Evolutionary conservation across 345 rosid genomes (phyloP).

Genomic region (Sisymbrium irio): DNA sequence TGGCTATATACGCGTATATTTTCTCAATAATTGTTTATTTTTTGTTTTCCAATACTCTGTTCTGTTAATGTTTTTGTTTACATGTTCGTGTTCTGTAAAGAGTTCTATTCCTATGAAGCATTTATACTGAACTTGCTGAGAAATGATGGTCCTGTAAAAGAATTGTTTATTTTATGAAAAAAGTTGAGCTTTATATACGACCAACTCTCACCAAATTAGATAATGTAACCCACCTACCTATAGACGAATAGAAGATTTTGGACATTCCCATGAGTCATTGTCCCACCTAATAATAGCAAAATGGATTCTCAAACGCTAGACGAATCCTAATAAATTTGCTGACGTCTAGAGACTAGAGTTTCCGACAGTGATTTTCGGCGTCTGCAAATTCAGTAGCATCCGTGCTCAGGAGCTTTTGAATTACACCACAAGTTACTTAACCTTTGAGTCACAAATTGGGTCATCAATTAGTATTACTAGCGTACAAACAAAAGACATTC

Average conservation of each 20-base stretch:
- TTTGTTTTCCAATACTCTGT: background rate
- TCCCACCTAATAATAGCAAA: constrained; percentile 20
- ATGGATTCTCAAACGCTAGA: background rate
- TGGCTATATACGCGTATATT: background rate
- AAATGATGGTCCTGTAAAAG: background rate
- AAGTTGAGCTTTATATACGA: background rate
- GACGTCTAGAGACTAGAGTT: background rate
- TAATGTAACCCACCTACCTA: background rate
- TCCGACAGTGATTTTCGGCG: background rate
- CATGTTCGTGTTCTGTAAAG: background rate
- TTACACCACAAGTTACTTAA: background rate
- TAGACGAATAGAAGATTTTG: background rate
- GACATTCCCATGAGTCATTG: background rate
- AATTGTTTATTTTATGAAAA: background rate
- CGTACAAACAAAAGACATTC: background rate
- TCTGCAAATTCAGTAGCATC: background rate
- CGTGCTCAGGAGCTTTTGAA: background rate
- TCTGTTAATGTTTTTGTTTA: background rate
- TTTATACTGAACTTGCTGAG: background rate
- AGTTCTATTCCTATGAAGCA: background rate
- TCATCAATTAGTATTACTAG: background rate
- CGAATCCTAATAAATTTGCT: background rate
- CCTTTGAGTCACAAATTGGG: background rate
- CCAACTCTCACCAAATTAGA: constrained; percentile 9
- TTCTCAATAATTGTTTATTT: background rate